Evolutionary conservation across 192 early-diverging fungal species (phyloP).

Genomic region (Lobosporangium transversale): DNA sequence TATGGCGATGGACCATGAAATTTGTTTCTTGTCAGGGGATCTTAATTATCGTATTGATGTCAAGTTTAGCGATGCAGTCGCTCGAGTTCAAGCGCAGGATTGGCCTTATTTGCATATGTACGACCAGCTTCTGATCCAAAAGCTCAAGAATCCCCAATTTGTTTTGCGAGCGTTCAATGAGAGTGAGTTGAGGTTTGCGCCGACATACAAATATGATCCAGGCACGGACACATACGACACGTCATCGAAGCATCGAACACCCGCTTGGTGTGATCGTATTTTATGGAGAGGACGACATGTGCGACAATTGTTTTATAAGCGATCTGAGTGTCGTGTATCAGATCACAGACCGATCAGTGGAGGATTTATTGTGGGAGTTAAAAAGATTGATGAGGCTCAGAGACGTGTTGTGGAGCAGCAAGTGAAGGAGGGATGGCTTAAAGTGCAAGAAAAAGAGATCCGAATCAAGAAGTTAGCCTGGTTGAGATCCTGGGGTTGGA

Average conservation of each 20-base stretch:
- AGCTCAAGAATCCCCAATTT: slow-evolving; percentile 71
- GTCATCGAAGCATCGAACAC: slow-evolving; percentile 92
- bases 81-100: slow-evolving; percentile 63
- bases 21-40: slow-evolving; percentile 88
- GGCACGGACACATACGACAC: slow-evolving; percentile 88
- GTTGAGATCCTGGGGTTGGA: slow-evolving; percentile 52
- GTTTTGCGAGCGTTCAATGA: slow-evolving; percentile 83
- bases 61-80: slow-evolving; percentile 71
- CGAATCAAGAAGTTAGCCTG: slow-evolving; percentile 45
- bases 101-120: slow-evolving; percentile 65
- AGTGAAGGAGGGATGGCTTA: slow-evolving; percentile 58
- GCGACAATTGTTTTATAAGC: slow-evolving; percentile 65
- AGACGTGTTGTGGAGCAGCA: slow-evolving; percentile 57
- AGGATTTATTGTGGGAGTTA: slow-evolving; percentile 70
- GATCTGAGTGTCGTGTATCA: slow-evolving; percentile 75
- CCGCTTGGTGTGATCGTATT: slow-evolving; percentile 97
- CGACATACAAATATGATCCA: slow-evolving; percentile 98
- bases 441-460: slow-evolving; percentile 54
- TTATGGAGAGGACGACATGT: slow-evolving; percentile 64
- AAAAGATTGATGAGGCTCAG: slow-evolving; percentile 64
- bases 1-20: slow-evolving; percentile 81
- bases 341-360: slow-evolving; percentile 90
- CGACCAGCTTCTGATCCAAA: slow-evolving; percentile 70
- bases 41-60: slow-evolving; percentile 93
- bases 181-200: slow-evolving; percentile 81